A percentile compares a stretch with the other conserved stretches of the same genome.
These are phyloP conservation scores for Garcia nutans DNA, from an alignment of 345 rosid species.

Conservation along the genomic window DNA sequence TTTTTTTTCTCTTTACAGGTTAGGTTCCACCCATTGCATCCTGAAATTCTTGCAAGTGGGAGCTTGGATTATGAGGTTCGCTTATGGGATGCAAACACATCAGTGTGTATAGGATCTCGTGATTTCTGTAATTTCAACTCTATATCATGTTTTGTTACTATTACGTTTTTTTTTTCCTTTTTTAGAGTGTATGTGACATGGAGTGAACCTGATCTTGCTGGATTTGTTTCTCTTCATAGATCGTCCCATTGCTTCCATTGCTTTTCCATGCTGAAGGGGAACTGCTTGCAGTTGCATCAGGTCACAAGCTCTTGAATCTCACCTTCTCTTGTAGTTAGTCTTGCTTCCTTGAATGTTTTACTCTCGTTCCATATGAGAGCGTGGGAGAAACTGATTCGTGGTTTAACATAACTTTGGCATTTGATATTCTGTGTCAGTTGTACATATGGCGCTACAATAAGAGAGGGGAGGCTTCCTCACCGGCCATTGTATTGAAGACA, in stretches of 20 bases:
- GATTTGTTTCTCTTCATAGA: constrained; percentile 38
- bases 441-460: constrained; percentile 71
- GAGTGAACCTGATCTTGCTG: constrained; percentile 1
- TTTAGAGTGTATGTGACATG: neutral
- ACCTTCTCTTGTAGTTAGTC: neutral
- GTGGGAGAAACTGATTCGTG: neutral
- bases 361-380: neutral
- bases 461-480: constrained; percentile 63
- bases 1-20: constrained; percentile 40
- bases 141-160: constrained; percentile 13
- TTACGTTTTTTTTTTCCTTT: neutral
- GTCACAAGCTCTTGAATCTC: constrained; percentile 58
- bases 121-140: constrained; percentile 51
- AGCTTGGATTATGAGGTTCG: constrained; percentile 81
- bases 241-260: constrained; percentile 79
- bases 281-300: constrained; percentile 73
- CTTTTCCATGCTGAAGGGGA: constrained; percentile 81
- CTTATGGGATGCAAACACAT: constrained; percentile 67
- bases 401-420: constrained; percentile 19
- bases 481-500: constrained; percentile 57
- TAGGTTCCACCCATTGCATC: constrained; percentile 66
- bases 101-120: constrained; percentile 66
- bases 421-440: constrained; percentile 38
- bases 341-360: neutral
- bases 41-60: constrained; percentile 71